Base-by-base conservation (phyloP, 75 land plant genomes). In the Selaginella tamariscina region DNA sequence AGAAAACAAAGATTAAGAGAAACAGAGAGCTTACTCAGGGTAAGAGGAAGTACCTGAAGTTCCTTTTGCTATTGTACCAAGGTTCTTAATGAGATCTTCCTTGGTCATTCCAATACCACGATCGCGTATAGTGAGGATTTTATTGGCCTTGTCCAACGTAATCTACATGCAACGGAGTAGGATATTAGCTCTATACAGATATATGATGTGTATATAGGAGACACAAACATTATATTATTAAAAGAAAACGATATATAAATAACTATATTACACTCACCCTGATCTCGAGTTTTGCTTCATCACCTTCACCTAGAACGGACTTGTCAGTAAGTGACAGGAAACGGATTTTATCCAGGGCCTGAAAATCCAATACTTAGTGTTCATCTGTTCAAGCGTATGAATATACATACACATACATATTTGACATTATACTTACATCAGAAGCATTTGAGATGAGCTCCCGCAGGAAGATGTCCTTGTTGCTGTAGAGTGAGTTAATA, bases 401-500 rank as follows among this genome's bases (percentile, higher is more conserved):
- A n/a, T n/a, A n/a, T n/a, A n/a, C n/a, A n/a, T n/a, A n/a, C n/a
- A n/a, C n/a, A n/a, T n/a, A n/a, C 49, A 39, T 5, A 39, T 39
- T 15, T 5, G 15, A 5, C 49, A 39, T 39, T 11, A 26, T 28
- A 24, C 80, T 85, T 69, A 91, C 99, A 85, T 95, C 99, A 73
- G 97, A 90, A 9, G 97, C 99, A 78, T 95, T 95, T 31, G 97
- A 95, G 72, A 95, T 95, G 60, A 95, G 76, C 72, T 95, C 99
- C 39, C 96, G 82, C 54, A 95, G 75, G 79, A 85, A 95, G 55
- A 95, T 88, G 56, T 95, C 97, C 55, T 95, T 95, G 82, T 90
- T 95, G 55, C 96, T 95, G 68, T 95, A 95, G 11, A 95, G 83
- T 21, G 99, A 95, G 79, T 95, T 95, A 77, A 95, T 90, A 70